Conservation (phyloP, 805 yeast genomes). For the Nakazawaea sp. region DNA sequence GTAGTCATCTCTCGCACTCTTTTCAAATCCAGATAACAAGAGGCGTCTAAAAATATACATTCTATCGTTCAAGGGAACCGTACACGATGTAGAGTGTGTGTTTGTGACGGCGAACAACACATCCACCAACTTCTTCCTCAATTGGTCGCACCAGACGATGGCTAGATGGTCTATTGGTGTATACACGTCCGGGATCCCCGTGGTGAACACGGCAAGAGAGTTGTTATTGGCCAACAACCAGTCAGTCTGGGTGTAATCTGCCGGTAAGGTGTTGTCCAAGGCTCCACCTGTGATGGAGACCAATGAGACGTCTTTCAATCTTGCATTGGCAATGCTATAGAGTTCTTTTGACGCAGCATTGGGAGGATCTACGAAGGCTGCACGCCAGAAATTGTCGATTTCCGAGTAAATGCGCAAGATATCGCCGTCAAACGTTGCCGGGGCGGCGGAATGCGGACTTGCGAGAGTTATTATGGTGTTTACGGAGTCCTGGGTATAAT, state of each 20-base stretch:
- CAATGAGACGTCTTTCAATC: constrained; percentile 55
- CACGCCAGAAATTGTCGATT: constrained; percentile 75
- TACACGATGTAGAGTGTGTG: constrained; percentile 34
- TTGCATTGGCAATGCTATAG: constrained; percentile 30
- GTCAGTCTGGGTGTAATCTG: constrained; percentile 77
- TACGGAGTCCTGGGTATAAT: constrained; percentile 63
- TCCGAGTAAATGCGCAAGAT: constrained; percentile 66
- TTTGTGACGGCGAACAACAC: constrained; percentile 58
- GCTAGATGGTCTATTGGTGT: constrained; percentile 92
- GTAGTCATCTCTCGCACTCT: constrained; percentile 16
- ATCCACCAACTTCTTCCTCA: constrained; percentile 56
- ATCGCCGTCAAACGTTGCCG: constrained; percentile 90
- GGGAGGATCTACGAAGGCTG: constrained; percentile 34
- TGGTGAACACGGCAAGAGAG: constrained; percentile 78
- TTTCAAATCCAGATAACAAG: constrained; percentile 53
- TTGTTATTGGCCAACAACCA: constrained; percentile 65
- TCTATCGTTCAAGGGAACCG: constrained; percentile 45
- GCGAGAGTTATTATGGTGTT: constrained; percentile 82
- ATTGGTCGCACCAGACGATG: constrained; percentile 92
- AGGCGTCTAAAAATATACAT: constrained; percentile 44
- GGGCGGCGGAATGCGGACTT: constrained; percentile 89
- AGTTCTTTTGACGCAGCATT: constrained; percentile 15
- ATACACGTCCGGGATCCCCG: constrained; percentile 90
- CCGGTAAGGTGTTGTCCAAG: constrained; percentile 72
- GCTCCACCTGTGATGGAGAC: constrained; percentile 89